A percentile compares a stretch with the other conserved stretches of the same genome.
Conservation (phyloP, 2,329 filamentous ascomycete species). For the Ophiosphaerella narmari region DNA sequence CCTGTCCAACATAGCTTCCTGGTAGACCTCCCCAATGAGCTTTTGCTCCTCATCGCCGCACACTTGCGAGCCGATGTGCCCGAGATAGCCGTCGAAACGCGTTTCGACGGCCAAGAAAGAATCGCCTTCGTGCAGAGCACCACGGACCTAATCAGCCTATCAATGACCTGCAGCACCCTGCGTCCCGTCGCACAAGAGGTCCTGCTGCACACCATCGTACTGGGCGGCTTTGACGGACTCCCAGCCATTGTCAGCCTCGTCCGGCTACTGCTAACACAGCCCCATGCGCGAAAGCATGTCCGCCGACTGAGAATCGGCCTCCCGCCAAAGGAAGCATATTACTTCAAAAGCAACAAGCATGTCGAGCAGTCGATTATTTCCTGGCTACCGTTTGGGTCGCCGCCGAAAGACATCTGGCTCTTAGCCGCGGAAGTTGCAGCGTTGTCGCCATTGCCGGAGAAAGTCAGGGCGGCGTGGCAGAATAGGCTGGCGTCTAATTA, state of each 20-base stretch:
- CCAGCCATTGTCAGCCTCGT: slow-evolving; percentile 1
- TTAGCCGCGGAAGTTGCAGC: not conserved
- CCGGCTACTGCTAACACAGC: not conserved
- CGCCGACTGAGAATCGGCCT: slow-evolving; percentile 1
- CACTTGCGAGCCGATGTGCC: slow-evolving; percentile 2
- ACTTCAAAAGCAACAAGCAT: not conserved
- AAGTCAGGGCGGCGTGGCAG: not conserved
- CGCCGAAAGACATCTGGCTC: not conserved
- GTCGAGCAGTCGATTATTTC: not conserved
- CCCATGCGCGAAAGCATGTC: not conserved
- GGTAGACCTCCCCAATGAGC: not conserved
- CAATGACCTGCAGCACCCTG: slow-evolving; percentile 6
- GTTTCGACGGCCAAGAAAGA: slow-evolving; percentile 4
- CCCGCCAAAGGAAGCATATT: not conserved
- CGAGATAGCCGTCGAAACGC: not conserved
- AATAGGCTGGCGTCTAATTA: not conserved
- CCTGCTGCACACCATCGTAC: slow-evolving; percentile 11
- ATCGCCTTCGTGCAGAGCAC: not conserved
- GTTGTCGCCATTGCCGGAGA: not conserved
- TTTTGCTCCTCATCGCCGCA: not conserved
- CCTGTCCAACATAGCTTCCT: not conserved
- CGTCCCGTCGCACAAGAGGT: slow-evolving; percentile 5
- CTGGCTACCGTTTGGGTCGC: not conserved
- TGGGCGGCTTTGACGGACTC: slow-evolving; percentile 3
- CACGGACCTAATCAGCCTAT: not conserved